Evolutionary conservation across 2,329 filamentous ascomycete genomes (phyloP).

Genomic region (Neophaeococcomyces mojaviensis): DNA sequence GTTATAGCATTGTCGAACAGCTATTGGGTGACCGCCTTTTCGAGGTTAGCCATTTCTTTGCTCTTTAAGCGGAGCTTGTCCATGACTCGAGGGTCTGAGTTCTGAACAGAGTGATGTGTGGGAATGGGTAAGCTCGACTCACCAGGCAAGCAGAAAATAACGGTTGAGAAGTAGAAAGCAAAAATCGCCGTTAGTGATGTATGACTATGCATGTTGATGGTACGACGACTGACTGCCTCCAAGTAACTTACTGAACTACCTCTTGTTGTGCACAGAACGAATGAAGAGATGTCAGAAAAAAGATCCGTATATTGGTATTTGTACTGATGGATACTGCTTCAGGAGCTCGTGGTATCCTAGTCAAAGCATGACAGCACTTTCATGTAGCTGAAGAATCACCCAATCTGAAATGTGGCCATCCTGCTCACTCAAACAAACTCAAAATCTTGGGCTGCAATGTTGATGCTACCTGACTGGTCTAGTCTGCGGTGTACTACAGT

Average conservation of each 20-base stretch:
- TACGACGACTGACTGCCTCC: constrained; percentile 1
- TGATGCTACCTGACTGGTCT: neutral
- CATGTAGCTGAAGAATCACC: too few species aligned
- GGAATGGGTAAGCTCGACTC: neutral
- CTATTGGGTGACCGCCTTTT: neutral
- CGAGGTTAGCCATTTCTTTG: neutral
- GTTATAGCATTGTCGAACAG: neutral
- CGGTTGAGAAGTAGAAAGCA: neutral
- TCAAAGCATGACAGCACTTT: too few species aligned
- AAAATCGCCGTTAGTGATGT: neutral
- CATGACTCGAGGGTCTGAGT: neutral
- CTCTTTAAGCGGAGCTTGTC: neutral
- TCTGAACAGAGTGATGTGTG: neutral
- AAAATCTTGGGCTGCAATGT: neutral
- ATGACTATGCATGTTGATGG: neutral
- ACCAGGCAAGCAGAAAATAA: constrained; percentile 4
- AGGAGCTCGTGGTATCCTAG: too few species aligned
- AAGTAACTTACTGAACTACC: neutral
- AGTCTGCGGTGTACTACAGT: neutral
- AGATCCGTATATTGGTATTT: neutral
- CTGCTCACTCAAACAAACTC: neutral
- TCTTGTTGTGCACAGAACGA: neutral
- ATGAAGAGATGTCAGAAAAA: neutral
- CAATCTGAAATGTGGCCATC: neutral
- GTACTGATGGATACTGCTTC: neutral